phyloP scores from a whole-genome alignment of 495 filamentous ascomycete genomes.

The Hypoxylon subgilvum region DNA sequence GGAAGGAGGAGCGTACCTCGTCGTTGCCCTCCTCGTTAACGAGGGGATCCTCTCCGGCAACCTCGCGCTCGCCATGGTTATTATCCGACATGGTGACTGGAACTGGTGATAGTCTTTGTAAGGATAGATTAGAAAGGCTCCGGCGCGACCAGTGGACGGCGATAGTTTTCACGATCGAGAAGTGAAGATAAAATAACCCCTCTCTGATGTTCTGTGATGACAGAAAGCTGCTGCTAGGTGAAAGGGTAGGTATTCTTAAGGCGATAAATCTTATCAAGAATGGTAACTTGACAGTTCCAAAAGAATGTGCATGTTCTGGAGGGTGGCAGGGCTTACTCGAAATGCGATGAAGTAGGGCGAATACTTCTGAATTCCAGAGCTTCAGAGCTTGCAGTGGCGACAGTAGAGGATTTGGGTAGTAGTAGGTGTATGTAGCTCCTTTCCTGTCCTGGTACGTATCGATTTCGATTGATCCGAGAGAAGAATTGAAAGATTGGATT shows the following conservation, averaged over 20 bases:
- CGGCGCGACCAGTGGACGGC: neutral
- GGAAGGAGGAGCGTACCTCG: slow-evolving; percentile 45
- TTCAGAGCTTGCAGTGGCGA: slow-evolving; percentile 31
- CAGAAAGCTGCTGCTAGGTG: neutral
- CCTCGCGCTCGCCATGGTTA: slow-evolving; percentile 37
- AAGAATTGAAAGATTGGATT: too few species aligned
- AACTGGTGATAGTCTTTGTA: neutral
- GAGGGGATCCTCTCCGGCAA: slow-evolving; percentile 40
- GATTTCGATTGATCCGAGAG: too few species aligned
- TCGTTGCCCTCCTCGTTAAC: slow-evolving; percentile 53
- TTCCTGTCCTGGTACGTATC: too few species aligned
- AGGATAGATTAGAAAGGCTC: neutral
- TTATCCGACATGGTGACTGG: slow-evolving; percentile 40
- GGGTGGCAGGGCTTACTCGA: neutral
- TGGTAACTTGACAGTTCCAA: too few species aligned
- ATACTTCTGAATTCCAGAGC: slow-evolving; percentile 10
- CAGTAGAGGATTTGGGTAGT: too few species aligned
- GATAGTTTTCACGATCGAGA: neutral
- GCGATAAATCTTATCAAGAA: neutral
- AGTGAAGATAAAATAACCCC: slow-evolving; percentile 14
- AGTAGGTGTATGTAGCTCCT: too few species aligned
- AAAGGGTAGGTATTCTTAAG: too few species aligned
- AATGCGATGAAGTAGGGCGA: slow-evolving; percentile 22
- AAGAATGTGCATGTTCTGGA: neutral
- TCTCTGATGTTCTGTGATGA: neutral